Conservation (phyloP, 208 protist genomes). For the Herpetomonas tarakana region DNA sequence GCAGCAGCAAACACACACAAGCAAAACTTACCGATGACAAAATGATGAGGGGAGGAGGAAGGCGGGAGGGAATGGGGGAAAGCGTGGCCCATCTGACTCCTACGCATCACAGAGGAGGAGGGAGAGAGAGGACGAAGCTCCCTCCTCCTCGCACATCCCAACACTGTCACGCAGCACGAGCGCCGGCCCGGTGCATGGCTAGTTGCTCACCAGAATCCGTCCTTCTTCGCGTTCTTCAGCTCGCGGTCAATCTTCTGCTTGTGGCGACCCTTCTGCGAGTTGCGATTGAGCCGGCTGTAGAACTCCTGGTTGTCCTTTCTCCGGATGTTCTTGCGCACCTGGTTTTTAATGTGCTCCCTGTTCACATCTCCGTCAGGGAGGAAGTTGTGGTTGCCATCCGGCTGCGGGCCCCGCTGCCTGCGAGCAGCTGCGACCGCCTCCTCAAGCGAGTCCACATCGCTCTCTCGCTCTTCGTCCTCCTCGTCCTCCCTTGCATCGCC, state of each 20-base stretch:
- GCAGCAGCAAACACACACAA: too few species aligned
- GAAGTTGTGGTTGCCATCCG: slow-evolving; percentile 68
- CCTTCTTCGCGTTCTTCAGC: slow-evolving; percentile 52
- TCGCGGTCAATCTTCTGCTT: slow-evolving; percentile 78
- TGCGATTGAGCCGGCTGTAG: slow-evolving; percentile 72
- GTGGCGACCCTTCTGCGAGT: slow-evolving; percentile 80
- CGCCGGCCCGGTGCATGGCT: too few species aligned
- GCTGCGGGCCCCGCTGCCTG: slow-evolving; percentile 22
- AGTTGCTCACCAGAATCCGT: slow-evolving; percentile 44
- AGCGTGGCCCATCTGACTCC: too few species aligned
- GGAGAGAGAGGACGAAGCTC: background rate
- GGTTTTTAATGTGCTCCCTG: slow-evolving; percentile 59
- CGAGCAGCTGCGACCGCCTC: slow-evolving; percentile 41
- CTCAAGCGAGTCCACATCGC: slow-evolving; percentile 36
- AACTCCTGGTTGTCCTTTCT: slow-evolving; percentile 70
- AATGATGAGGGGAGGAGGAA: too few species aligned
- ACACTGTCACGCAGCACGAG: background rate
- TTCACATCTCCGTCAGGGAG: slow-evolving; percentile 55
- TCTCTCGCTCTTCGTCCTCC: slow-evolving; percentile 24
- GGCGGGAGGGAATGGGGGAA: too few species aligned
- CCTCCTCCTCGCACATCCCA: background rate
- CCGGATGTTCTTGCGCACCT: slow-evolving; percentile 56
- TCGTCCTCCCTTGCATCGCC: slow-evolving; percentile 9
- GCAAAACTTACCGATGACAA: too few species aligned
- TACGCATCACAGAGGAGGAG: background rate